Conservation (phyloP, 164 flowering plant genomes). For the Vitis riparia region DNA sequence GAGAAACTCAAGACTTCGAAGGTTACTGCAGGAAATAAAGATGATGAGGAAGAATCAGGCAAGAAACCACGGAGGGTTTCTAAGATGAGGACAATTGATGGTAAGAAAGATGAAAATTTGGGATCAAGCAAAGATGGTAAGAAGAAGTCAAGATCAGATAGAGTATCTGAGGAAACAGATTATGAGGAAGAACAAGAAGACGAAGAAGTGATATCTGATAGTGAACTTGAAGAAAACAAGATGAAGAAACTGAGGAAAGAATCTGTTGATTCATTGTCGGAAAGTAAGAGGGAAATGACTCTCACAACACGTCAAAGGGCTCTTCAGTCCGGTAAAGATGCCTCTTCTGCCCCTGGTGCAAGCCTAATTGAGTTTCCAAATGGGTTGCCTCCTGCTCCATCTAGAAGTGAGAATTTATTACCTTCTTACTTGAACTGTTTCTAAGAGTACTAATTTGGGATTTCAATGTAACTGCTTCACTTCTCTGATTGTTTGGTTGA, state of each 20-base stretch:
- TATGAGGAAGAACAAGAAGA: conserved; percentile 46
- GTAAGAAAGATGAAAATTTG: conserved; percentile 20
- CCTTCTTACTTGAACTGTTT: neutral
- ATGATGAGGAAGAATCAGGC: conserved; percentile 50
- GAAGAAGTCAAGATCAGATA: conserved; percentile 51
- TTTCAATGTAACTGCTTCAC: conserved; percentile 1
- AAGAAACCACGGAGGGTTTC: conserved; percentile 47
- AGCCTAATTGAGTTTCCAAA: conserved; percentile 81
- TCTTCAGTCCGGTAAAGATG: conserved; percentile 80
- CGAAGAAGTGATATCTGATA: conserved; percentile 51
- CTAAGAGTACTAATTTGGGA: neutral
- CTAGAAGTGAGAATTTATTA: conserved; percentile 66
- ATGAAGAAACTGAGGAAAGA: conserved; percentile 64
- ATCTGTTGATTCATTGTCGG: conserved; percentile 45
- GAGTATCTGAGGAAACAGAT: conserved; percentile 53
- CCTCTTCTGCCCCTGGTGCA: conserved; percentile 42
- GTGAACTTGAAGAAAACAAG: conserved; percentile 46
- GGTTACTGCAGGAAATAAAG: conserved; percentile 29
- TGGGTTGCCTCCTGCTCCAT: conserved; percentile 85
- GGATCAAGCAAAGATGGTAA: conserved; percentile 42
- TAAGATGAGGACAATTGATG: conserved; percentile 24
- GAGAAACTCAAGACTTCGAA: conserved; percentile 70
- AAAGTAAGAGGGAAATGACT: conserved; percentile 66
- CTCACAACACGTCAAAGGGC: conserved; percentile 94
- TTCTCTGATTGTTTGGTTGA: conserved; percentile 4